Conservation (phyloP, 2,329 filamentous ascomycete species). For the Colletotrichum falcatum region DNA sequence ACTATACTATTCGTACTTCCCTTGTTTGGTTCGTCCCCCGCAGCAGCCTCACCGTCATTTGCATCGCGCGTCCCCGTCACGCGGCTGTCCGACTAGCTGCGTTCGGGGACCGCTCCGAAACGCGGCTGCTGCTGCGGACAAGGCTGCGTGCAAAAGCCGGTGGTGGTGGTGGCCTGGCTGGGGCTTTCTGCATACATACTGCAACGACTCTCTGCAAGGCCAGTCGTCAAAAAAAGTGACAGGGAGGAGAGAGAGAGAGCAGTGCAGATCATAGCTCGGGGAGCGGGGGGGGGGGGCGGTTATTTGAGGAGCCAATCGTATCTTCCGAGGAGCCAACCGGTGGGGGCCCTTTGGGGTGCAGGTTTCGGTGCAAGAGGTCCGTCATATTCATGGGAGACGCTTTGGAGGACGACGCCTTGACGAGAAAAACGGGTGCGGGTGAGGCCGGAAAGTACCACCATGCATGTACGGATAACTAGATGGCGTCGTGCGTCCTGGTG, state of each 20-base stretch:
- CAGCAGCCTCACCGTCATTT: conserved; percentile 12
- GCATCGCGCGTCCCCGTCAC: not conserved
- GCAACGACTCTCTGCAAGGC: not conserved
- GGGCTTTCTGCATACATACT: not conserved
- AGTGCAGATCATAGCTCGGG: conserved; percentile 12
- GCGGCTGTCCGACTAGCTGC: conserved; percentile 16
- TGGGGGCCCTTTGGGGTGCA: too few species aligned
- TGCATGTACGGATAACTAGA: too few species aligned
- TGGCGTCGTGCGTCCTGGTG: too few species aligned
- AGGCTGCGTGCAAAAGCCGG: conserved; percentile 25
- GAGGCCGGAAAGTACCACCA: not conserved
- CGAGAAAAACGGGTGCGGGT: conserved; percentile 3
- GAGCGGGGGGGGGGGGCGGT: not conserved
- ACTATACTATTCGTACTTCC: too few species aligned
- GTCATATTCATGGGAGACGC: too few species aligned
- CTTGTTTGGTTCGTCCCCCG: conserved; percentile 13
- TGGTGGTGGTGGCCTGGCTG: conserved; percentile 30
- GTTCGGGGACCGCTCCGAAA: conserved; percentile 22
- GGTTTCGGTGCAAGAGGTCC: too few species aligned
- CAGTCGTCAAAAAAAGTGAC: not conserved
- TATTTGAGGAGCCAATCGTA: conserved; percentile 13
- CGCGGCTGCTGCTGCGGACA: conserved; percentile 7
- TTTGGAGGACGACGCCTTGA: not conserved
- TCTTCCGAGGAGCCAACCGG: conserved; percentile 26
- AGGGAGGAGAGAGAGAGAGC: conserved; percentile 1